Evolutionary conservation across 2,329 filamentous ascomycete genomes (phyloP).

Genomic region (Phaeosphaeriaceae sp.): DNA sequence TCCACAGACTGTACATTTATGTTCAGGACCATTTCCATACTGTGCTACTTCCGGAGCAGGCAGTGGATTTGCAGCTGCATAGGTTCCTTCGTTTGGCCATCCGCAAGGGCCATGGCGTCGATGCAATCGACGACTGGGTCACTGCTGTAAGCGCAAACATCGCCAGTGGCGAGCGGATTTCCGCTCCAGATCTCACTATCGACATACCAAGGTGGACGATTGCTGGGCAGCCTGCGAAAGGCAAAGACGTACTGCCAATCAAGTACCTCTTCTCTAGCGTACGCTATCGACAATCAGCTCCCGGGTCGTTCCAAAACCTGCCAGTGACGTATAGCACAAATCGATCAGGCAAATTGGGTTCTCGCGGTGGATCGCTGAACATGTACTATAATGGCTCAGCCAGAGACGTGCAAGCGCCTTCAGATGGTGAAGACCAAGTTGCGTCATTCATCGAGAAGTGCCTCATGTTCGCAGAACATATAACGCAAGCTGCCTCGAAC

Average conservation of each 20-base stretch:
- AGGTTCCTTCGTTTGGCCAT: slow-evolving; percentile 22
- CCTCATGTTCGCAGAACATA: slow-evolving; percentile 25
- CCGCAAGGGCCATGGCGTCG: slow-evolving; percentile 10
- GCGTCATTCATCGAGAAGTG: slow-evolving; percentile 26
- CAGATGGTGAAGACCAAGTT: slow-evolving; percentile 13
- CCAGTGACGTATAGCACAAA: slow-evolving; percentile 23
- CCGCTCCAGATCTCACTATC: slow-evolving; percentile 35
- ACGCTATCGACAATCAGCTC: slow-evolving; percentile 34
- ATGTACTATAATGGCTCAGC: slow-evolving; percentile 14
- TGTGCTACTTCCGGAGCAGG: slow-evolving; percentile 39
- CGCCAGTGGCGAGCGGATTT: slow-evolving; percentile 34
- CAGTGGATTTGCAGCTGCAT: slow-evolving; percentile 38
- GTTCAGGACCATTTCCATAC: slow-evolving; percentile 33
- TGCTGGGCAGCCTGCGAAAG: slow-evolving; percentile 16
- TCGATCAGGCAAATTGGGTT: slow-evolving; percentile 40
- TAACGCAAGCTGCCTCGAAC: slow-evolving; percentile 27
- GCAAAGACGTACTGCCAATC: slow-evolving; percentile 15
- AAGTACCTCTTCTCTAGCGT: slow-evolving; percentile 41
- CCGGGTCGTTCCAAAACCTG: slow-evolving; percentile 16
- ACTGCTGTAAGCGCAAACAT: slow-evolving; percentile 30
- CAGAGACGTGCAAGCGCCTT: not conserved
- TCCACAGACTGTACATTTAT: slow-evolving; percentile 29
- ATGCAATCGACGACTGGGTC: slow-evolving; percentile 24
- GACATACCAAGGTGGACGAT: slow-evolving; percentile 40
- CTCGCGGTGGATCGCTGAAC: slow-evolving; percentile 27